Conservation (phyloP, 2,329 filamentous ascomycete genomes). For the Scedosporium minutisporum region DNA sequence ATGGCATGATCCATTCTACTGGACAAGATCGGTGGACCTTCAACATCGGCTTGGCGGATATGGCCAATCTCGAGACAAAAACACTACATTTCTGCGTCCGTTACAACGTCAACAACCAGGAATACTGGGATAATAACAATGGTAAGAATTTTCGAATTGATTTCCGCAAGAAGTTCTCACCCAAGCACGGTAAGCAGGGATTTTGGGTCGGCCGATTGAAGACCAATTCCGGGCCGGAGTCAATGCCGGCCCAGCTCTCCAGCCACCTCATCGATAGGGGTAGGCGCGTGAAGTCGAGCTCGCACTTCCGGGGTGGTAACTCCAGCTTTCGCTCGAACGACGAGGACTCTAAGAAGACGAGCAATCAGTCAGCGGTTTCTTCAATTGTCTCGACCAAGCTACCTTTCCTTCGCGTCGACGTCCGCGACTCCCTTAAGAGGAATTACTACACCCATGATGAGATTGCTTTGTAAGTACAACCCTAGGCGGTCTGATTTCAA, state of each 20-base stretch:
- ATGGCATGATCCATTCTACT: conserved; percentile 61
- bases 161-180: conserved; percentile 70
- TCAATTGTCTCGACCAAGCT: conserved; percentile 62
- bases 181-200: conserved; percentile 48
- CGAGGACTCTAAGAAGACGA: conserved; percentile 9
- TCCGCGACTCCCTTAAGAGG: conserved; percentile 50
- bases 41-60: conserved; percentile 83
- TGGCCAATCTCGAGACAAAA: conserved; percentile 84
- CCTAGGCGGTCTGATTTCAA: conserved; percentile 15
- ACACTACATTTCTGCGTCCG: conserved; percentile 87
- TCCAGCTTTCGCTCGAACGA: conserved; percentile 51
- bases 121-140: no score
- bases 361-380: neutral
- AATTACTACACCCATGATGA: conserved; percentile 70
- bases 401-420: conserved; percentile 47
- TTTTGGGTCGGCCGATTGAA: conserved; percentile 38
- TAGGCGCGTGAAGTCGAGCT: conserved; percentile 50
- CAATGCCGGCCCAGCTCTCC: conserved; percentile 51
- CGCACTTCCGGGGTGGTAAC: conserved; percentile 42
- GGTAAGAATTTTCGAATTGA: conserved; percentile 86
- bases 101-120: conserved; percentile 73
- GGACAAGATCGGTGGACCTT: conserved; percentile 87
- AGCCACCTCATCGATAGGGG: conserved; percentile 57
- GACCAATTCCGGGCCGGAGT: conserved; percentile 38
- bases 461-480: conserved; percentile 94